These are phyloP conservation scores for Brasenia schreberi DNA, from an alignment of 164 flowering plant species.

Conservation along the genomic window DNA sequence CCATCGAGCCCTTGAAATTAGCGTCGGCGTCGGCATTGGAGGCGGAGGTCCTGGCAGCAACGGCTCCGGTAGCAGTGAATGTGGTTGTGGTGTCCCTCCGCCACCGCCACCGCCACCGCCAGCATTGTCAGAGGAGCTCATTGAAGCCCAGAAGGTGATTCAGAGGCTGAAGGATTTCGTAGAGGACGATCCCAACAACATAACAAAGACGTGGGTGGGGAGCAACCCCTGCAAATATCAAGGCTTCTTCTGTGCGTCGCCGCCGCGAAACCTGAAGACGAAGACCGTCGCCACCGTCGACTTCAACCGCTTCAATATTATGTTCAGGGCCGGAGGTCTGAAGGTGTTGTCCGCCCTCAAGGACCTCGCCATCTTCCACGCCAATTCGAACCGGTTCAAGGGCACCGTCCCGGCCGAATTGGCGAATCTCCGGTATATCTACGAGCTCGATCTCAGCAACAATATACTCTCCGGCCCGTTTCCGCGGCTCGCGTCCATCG, in stretches of 20 bases:
- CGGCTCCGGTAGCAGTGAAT: background rate
- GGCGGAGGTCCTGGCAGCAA: background rate
- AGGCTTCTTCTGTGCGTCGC: constrained; percentile 42
- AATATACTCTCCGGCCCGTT: constrained; percentile 24
- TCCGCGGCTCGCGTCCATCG: constrained; percentile 15
- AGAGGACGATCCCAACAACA: constrained; percentile 29
- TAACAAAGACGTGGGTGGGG: constrained; percentile 45
- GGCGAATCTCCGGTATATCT: constrained; percentile 17
- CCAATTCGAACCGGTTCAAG: constrained; percentile 33
- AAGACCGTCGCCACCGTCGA: constrained; percentile 18
- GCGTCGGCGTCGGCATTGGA: background rate
- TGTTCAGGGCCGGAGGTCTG: constrained; percentile 9
- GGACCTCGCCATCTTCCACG: constrained; percentile 35
- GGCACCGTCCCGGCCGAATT: constrained; percentile 16
- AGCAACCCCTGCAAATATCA: constrained; percentile 37
- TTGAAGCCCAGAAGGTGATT: constrained; percentile 22
- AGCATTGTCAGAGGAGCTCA: constrained; percentile 9
- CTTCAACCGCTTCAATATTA: constrained; percentile 25
- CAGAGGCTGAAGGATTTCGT: constrained; percentile 34
- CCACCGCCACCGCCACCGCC: constrained; percentile 10
- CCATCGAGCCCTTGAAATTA: background rate
- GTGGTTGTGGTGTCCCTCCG: background rate
- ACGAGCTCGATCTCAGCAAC: constrained; percentile 41
- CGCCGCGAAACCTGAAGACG: constrained; percentile 28
- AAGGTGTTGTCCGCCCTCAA: constrained; percentile 17